Evolutionary conservation across 345 rosid genomes (phyloP), one percentile per base, ranked within the genome.

Genomic region (Odontarrhena argentea): DNA sequence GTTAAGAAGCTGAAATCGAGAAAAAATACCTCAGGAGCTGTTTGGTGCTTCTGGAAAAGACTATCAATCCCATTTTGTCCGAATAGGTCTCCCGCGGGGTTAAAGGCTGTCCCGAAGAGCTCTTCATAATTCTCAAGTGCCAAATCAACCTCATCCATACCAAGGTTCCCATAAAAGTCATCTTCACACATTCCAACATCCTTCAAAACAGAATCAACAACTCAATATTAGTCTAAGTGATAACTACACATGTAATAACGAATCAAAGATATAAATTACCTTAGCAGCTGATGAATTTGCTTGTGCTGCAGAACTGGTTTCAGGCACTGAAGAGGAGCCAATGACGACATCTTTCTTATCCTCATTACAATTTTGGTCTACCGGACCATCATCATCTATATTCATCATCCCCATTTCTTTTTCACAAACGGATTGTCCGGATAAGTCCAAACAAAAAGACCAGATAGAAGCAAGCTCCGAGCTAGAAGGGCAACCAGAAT

Each of bases 401-500:
- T 91, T 91, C 96, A 95, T 91, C 79, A 86, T 71, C 44, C 96
- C 91, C 79, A 91, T 34, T 77, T 81, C 94, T 77, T 88, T 78
- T 73, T 87, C 96, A 58, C 96, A 91, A 26, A 74, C 47, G 30
- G 96, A 71, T 61, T 84, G 92, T 52, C 78, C 85, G 0, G 70
- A 26, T 18, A 68, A 48, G 57, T 85, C 92, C 49, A 77, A 71
- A 66, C 83, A 82, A 67, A 86, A 91, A 53, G 97, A 79, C 99
- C 99, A 95, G 12, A 89, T 78, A 30, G 96, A 85, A 30, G 97
- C 93, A 46, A 95, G 90, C 61, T 95, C 96, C 7, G 86, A 60
- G 63, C 92, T 84, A 3, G 99, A 89, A 24, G 97, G 99, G 64
- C 99, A 95, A 24, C 96, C 99, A 14, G 93, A 83, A 76, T 95